Conservation (phyloP, 2,329 filamentous ascomycete species). For the Talaromyces sp. region DNA sequence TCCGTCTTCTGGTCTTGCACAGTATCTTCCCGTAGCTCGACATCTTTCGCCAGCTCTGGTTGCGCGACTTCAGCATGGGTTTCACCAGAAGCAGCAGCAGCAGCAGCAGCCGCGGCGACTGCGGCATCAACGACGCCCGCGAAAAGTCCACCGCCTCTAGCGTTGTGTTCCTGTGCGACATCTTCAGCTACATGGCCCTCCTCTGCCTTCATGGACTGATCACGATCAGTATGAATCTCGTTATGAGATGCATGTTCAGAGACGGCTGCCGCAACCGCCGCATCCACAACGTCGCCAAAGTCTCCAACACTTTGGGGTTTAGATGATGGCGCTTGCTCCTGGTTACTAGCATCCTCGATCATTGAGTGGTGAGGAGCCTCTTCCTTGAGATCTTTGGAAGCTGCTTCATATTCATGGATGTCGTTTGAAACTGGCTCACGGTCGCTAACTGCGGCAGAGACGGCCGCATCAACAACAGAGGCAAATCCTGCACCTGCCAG, state of each 20-base stretch:
- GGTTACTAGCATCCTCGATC: not conserved
- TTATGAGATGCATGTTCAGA: not conserved
- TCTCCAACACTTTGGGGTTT: not conserved
- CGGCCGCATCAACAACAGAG: constrained; percentile 20
- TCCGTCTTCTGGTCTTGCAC: not conserved
- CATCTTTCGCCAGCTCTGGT: not conserved
- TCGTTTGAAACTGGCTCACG: constrained; percentile 17
- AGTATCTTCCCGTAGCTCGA: not conserved
- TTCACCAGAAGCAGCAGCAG: not conserved
- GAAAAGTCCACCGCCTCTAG: not conserved
- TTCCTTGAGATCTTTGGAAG: not conserved
- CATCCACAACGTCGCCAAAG: constrained; percentile 15
- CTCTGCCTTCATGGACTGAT: constrained; percentile 4
- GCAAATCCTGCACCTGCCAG: constrained; percentile 12
- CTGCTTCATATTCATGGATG: no score
- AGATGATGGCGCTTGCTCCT: not conserved
- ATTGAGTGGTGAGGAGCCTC: not conserved
- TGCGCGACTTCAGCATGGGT: not conserved
- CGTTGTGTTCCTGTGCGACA: not conserved
- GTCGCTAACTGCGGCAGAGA: constrained; percentile 19
- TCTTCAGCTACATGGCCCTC: constrained; percentile 4
- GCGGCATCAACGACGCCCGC: constrained; percentile 13
- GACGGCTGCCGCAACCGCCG: constrained; percentile 21
- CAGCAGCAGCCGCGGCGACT: constrained; percentile 11
- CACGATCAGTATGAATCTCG: not conserved